These are phyloP conservation scores for Suillus ampliporus DNA, from an alignment of 768 basidiomycete species.

Conservation along the genomic window DNA sequence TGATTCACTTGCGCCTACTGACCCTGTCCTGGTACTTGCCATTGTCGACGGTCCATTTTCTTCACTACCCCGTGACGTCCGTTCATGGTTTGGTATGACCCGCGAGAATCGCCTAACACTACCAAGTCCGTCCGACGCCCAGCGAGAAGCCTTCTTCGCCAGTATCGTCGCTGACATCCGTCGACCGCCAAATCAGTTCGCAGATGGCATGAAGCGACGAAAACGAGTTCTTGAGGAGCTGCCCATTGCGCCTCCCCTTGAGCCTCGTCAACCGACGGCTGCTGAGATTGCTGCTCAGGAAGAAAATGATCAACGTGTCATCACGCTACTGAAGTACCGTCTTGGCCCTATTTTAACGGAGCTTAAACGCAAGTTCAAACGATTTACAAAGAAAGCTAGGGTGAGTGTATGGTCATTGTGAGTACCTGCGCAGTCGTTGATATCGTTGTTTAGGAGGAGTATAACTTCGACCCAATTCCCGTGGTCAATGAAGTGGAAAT, in stretches of 20 bases:
- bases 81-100: slow-evolving; percentile 86
- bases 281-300: slow-evolving; percentile 84
- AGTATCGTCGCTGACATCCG: slow-evolving; percentile 70
- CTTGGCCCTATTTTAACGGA: slow-evolving; percentile 89
- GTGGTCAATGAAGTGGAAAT: slow-evolving; percentile 36
- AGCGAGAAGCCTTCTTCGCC: slow-evolving; percentile 79
- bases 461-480: slow-evolving; percentile 54
- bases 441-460: slow-evolving; percentile 66
- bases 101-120: slow-evolving; percentile 79
- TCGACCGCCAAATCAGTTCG: slow-evolving; percentile 85
- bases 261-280: slow-evolving; percentile 80
- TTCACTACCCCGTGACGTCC: slow-evolving; percentile 80
- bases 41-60: slow-evolving; percentile 80
- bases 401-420: slow-evolving; percentile 49
- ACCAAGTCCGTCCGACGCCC: slow-evolving; percentile 51
- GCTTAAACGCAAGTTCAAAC: slow-evolving; percentile 90
- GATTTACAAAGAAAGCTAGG: slow-evolving; percentile 80
- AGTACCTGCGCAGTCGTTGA: slow-evolving; percentile 17
- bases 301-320: slow-evolving; percentile 77
- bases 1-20: slow-evolving; percentile 87
- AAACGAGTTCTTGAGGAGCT: slow-evolving; percentile 86
- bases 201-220: slow-evolving; percentile 84
- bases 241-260: slow-evolving; percentile 87
- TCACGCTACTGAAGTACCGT: slow-evolving; percentile 87
- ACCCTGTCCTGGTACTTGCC: slow-evolving; percentile 92